These are phyloP conservation scores for Catunica adiposa DNA, from an alignment of 2,329 filamentous ascomycete species.

Conservation along the genomic window DNA sequence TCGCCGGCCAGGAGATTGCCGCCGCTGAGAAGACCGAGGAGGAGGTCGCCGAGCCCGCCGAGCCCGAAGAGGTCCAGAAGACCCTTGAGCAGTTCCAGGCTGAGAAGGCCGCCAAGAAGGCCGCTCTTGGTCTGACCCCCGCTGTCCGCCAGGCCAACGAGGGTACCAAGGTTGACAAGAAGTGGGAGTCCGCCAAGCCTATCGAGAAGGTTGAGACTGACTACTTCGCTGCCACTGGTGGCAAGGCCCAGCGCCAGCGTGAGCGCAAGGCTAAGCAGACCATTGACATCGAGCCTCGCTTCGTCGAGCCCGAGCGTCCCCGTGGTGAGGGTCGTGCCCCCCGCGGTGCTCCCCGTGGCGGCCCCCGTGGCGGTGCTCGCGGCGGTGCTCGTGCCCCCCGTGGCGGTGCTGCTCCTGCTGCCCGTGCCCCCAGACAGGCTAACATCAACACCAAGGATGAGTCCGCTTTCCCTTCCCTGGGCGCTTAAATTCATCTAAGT, in stretches of 20 bases:
- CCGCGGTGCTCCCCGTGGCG: slow-evolving; percentile 30
- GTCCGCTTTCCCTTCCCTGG: slow-evolving; percentile 44
- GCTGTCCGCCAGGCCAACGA: slow-evolving; percentile 84
- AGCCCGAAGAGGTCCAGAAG: slow-evolving; percentile 74
- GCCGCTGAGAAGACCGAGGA: slow-evolving; percentile 63
- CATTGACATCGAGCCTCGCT: slow-evolving; percentile 76
- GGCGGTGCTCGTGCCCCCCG: slow-evolving; percentile 29
- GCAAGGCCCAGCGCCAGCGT: slow-evolving; percentile 72
- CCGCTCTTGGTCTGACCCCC: slow-evolving; percentile 44
- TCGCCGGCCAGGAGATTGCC: slow-evolving; percentile 78
- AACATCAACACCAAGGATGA: slow-evolving; percentile 40
- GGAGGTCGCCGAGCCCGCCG: slow-evolving; percentile 30
- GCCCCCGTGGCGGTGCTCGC: slow-evolving; percentile 26
- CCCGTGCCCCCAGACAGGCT: slow-evolving; percentile 10
- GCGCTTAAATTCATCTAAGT: slow-evolving; percentile 27
- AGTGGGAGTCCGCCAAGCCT: slow-evolving; percentile 75
- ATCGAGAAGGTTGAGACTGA: slow-evolving; percentile 51
- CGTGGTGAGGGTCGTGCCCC: slow-evolving; percentile 36
- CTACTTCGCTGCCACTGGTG: slow-evolving; percentile 57
- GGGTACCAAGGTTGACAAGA: slow-evolving; percentile 73
- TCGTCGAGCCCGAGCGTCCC: slow-evolving; percentile 51
- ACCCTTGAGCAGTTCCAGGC: slow-evolving; percentile 81
- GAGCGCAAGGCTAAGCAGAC: slow-evolving; percentile 84
- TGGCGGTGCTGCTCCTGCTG: slow-evolving; percentile 26
- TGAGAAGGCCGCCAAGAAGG: slow-evolving; percentile 56